Conservation (phyloP, 2,329 filamentous ascomycete genomes). For the Fusarium sacchari region DNA sequence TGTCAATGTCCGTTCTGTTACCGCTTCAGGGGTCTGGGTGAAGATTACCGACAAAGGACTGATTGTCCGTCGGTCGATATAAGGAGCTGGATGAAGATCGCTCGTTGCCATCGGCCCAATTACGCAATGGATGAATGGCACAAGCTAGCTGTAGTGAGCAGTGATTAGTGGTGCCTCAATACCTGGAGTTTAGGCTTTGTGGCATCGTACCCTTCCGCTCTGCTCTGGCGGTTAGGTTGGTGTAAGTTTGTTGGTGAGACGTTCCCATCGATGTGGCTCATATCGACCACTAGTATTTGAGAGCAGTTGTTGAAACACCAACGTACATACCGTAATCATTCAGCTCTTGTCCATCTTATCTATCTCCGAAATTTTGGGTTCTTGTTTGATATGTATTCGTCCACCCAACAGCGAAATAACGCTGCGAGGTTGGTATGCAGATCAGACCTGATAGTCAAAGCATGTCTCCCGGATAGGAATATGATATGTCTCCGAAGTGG, state of each 20-base stretch:
- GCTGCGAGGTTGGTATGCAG: conserved; percentile 27
- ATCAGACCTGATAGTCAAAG: conserved; percentile 17
- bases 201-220: conserved; percentile 1
- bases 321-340: neutral
- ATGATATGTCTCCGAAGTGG: conserved; percentile 7
- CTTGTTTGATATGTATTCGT: neutral
- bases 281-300: neutral
- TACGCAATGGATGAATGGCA: conserved; percentile 1
- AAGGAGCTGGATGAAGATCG: conserved; percentile 11
- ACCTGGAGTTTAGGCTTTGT: conserved; percentile 3
- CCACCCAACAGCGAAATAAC: neutral
- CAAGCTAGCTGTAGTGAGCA: neutral
- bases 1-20: conserved; percentile 9
- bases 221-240: neutral
- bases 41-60: conserved; percentile 12
- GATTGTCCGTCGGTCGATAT: conserved; percentile 9
- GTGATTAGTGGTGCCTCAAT: neutral
- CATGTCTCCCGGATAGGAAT: neutral
- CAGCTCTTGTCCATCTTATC: neutral
- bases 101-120: neutral
- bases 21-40: conserved; percentile 18
- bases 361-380: conserved; percentile 13
- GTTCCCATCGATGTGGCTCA: conserved; percentile 14
- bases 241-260: conserved; percentile 23
- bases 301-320: conserved; percentile 1